Evolutionary conservation across 345 rosid species (phyloP), one percentile per base, ranked within the genome.

Genomic region (Aegle marmelos): DNA sequence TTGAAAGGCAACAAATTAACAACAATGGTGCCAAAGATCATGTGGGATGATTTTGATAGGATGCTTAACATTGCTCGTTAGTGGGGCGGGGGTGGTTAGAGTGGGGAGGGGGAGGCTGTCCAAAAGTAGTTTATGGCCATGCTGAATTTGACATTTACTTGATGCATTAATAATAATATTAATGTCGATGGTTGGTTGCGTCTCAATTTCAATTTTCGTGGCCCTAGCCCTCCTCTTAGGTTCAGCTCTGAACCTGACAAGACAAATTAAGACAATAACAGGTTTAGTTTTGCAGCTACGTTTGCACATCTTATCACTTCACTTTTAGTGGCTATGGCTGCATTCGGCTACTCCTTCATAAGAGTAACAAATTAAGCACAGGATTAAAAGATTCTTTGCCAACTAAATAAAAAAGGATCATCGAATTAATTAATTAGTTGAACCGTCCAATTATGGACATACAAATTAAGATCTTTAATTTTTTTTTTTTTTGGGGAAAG

Each of bases 1-100:
- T 36, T 9, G 72, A 50, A 64, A 65, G 81, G 50, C 17, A 53
- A 16, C 57, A 53, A 11, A 45, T 45, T 53, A 53, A 4, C 57
- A 53, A 75, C 70, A 73, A 25, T 30, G 75, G 78, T 19, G 69
- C 37, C 9, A 17, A 17, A 5, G 28, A 21, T 64, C 79, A 82
- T 82, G 86, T 85, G 85, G 82, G 79, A 14, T 72, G 78, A 79
- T 73, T 73, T 56, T 75, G 31, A 72, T 60, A 60, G 77, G 37
- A 65, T 75, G 33, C 11, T 54, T 37, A 41, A 70, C 80, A 70
- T 2, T 74, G 70, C 88, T 70, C 78, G 70, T 82, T 84, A 83
- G 79, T 16, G 50, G 50, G 50, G 50, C 3, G 50, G 17, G 50
- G 17, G 16, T 45, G 50, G 50, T 45, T 45, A 45, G 50, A 17